These are phyloP conservation scores for Knufia petricola DNA, from an alignment of 2,329 filamentous ascomycete species.

Conservation along the genomic window DNA sequence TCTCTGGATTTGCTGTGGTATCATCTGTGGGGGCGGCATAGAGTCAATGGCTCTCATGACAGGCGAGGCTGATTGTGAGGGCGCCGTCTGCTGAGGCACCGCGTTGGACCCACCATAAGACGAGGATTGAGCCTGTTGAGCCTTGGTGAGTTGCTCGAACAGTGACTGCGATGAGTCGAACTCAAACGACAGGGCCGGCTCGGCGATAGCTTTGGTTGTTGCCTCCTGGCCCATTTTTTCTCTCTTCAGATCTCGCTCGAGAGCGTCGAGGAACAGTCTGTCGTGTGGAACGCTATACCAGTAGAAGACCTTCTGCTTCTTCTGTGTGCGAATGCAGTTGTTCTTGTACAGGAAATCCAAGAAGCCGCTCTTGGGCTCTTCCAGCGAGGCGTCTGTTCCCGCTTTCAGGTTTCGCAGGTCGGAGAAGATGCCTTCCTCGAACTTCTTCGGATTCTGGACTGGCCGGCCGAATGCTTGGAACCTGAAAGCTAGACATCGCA, in stretches of 20 bases:
- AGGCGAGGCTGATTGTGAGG: conserved; percentile 76
- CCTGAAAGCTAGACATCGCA: conserved; percentile 92
- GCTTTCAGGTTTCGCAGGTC: conserved; percentile 97
- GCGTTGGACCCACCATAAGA: conserved; percentile 79
- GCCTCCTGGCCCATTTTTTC: conserved; percentile 99
- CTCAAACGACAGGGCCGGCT: conserved; percentile 94
- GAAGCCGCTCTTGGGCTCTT: conserved; percentile 97
- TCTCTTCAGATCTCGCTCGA: conserved; percentile 94
- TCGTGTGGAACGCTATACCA: conserved; percentile 99
- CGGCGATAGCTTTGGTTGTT: conserved; percentile 90
- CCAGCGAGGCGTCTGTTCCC: conserved; percentile 91
- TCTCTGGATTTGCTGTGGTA: conserved; percentile 51
- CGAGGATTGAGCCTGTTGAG: conserved; percentile 95
- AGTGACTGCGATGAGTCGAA: conserved; percentile 98
- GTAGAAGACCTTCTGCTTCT: conserved; percentile 99
- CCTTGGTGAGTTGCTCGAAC: conserved; percentile 98
- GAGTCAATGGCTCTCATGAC: conserved; percentile 84
- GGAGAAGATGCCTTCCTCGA: conserved; percentile 98
- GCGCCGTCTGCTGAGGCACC: conserved; percentile 39
- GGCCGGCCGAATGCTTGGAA: conserved; percentile 98
- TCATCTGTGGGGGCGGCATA: conserved; percentile 86
- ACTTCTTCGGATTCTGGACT: conserved; percentile 99
- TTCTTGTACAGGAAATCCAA: conserved; percentile 99
- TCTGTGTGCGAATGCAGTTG: conserved; percentile 99
- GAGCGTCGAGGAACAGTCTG: conserved; percentile 88